Evolutionary conservation across 495 filamentous ascomycete genomes (phyloP).

Genomic region (Tuber aestivum): DNA sequence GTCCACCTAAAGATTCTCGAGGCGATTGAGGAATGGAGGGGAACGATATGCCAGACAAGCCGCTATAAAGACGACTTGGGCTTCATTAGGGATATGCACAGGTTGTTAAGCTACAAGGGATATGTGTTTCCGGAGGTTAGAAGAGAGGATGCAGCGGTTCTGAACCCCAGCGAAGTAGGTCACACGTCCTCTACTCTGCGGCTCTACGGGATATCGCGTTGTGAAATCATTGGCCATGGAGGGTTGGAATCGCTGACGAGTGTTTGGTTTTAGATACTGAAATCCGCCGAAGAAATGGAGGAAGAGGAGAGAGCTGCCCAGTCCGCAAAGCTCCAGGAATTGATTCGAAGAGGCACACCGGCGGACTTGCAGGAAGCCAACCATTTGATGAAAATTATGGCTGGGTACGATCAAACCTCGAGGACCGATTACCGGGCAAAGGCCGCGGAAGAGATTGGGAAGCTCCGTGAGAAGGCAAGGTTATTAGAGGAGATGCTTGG

Average conservation of each 20-base stretch:
- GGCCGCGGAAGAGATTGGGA: conserved; percentile 87
- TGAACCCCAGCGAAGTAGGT: conserved; percentile 95
- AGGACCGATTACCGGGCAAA: conserved; percentile 98
- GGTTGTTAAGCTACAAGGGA: conserved; percentile 89
- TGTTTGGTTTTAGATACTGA: conserved; percentile 64
- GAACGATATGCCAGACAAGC: conserved; percentile 95
- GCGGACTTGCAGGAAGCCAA: conserved; percentile 95
- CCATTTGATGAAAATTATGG: conserved; percentile 97
- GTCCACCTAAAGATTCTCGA: conserved; percentile 91
- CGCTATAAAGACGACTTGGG: conserved; percentile 95
- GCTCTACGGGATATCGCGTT: neutral
- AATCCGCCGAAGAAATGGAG: conserved; percentile 98
- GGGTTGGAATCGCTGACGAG: conserved; percentile 18
- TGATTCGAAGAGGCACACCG: conserved; percentile 85
- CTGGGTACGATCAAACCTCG: conserved; percentile 84
- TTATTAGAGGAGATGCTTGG: conserved; percentile 89
- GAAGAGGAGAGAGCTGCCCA: conserved; percentile 91
- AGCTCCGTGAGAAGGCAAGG: conserved; percentile 87
- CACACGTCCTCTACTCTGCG: neutral
- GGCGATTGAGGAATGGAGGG: conserved; percentile 96
- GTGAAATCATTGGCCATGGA: neutral
- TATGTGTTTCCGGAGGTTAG: conserved; percentile 90
- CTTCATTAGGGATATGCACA: conserved; percentile 96
- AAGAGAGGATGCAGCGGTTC: conserved; percentile 87
- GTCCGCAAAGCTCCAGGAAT: conserved; percentile 91